These are phyloP conservation scores for Erythrophleum ivorense DNA, from an alignment of 331 rosid species.

Conservation along the genomic window DNA sequence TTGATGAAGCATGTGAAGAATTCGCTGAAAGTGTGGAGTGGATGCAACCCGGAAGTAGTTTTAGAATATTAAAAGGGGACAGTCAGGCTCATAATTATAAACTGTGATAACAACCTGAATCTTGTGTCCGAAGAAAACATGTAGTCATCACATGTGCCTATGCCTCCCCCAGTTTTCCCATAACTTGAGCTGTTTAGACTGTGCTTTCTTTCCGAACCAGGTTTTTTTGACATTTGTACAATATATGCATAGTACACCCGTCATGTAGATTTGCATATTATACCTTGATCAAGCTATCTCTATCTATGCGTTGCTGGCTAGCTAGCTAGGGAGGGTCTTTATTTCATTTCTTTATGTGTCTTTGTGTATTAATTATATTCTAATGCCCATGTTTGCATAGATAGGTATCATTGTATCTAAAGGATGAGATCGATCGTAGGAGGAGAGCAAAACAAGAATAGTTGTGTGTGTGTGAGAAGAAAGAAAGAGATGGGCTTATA, in stretches of 20 bases:
- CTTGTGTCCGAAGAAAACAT: slow-evolving; percentile 50
- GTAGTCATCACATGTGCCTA: slow-evolving; percentile 40
- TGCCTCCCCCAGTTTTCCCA: slow-evolving; percentile 27
- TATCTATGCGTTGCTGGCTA: background rate
- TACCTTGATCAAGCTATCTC: slow-evolving; percentile 39
- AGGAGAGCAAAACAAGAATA: slow-evolving; percentile 31
- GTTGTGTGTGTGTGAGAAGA: background rate
- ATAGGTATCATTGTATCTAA: slow-evolving; percentile 13
- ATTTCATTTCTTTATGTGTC: background rate
- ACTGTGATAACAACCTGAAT: slow-evolving; percentile 35
- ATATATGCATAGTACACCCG: slow-evolving; percentile 21
- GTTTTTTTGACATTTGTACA: slow-evolving; percentile 32
- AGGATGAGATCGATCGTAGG: background rate
- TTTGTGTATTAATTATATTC: background rate
- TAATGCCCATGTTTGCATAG: background rate
- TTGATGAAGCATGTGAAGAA: slow-evolving; percentile 44
- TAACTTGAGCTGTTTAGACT: slow-evolving; percentile 32
- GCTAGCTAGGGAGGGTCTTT: background rate
- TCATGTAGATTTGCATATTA: slow-evolving; percentile 11
- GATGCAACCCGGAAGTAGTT: slow-evolving; percentile 37
- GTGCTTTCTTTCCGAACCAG: background rate
- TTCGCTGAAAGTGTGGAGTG: slow-evolving; percentile 50
- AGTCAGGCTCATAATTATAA: slow-evolving; percentile 10
- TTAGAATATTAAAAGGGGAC: slow-evolving; percentile 3
- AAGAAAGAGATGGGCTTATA: slow-evolving; percentile 30